Conservation (phyloP, 371 early-diverging fungal genomes). For the Capniomyces stellatus region DNA sequence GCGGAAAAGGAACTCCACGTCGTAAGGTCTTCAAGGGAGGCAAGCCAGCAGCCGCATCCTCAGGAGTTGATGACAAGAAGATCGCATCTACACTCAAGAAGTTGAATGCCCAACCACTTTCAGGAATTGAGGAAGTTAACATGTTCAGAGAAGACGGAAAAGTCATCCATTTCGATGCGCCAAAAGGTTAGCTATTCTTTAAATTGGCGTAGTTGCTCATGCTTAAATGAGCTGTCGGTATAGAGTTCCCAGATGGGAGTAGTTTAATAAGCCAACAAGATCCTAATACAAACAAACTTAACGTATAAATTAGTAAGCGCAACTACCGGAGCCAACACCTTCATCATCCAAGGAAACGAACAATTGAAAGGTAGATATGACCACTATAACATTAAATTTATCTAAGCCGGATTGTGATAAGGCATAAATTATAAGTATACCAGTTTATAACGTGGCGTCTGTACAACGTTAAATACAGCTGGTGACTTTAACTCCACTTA, state of each 20-base stretch:
- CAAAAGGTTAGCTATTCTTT: conserved; percentile 47
- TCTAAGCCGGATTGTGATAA: too few species aligned
- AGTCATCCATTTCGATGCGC: conserved; percentile 79
- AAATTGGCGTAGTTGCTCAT: too few species aligned
- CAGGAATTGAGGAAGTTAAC: conserved; percentile 92
- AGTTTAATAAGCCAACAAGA: too few species aligned
- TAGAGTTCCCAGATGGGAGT: conserved; percentile 6
- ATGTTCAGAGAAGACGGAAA: conserved; percentile 92
- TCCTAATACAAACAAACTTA: too few species aligned
- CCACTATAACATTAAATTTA: not conserved
- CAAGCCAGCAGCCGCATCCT: conserved; percentile 24
- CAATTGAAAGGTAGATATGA: too few species aligned
- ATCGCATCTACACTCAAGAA: conserved; percentile 70
- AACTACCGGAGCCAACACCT: conserved; percentile 74
- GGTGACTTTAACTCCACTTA: too few species aligned
- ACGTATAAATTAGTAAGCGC: conserved; percentile 38
- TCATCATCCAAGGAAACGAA: conserved; percentile 72
- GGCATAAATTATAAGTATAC: too few species aligned
- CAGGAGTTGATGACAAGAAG: conserved; percentile 64
- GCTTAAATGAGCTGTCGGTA: not conserved
- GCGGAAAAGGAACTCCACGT: conserved; percentile 93
- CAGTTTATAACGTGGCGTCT: too few species aligned
- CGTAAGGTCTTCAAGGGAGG: conserved; percentile 78
- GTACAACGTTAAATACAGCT: too few species aligned
- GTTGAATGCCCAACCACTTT: conserved; percentile 66